Evolutionary conservation across 2,329 filamentous ascomycete species (phyloP).

Genomic region (Fusarium xylarioides): DNA sequence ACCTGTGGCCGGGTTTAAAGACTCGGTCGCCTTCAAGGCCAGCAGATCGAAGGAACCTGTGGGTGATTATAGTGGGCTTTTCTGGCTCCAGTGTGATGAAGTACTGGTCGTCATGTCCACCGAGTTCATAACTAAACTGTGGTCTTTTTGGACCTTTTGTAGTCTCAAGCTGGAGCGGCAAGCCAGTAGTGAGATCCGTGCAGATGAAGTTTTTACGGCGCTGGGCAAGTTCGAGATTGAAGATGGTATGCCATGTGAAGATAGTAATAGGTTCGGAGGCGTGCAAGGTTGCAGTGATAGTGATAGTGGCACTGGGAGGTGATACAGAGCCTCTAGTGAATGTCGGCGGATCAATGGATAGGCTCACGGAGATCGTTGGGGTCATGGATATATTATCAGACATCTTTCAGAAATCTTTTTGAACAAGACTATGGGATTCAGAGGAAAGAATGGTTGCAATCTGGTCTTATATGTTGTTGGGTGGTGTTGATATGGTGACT

Average conservation of each 20-base stretch:
- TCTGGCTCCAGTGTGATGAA: background rate
- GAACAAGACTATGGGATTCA: too few species aligned
- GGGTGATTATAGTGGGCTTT: accelerated
- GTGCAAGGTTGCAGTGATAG: background rate
- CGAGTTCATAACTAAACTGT: background rate
- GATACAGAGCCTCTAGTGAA: background rate
- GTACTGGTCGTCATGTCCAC: background rate
- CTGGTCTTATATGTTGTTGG: accelerated
- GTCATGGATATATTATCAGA: background rate
- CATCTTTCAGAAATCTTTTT: background rate
- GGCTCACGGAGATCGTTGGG: accelerated
- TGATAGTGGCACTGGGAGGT: background rate
- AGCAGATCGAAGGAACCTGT: background rate
- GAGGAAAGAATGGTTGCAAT: too few species aligned
- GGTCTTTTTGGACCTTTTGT: background rate
- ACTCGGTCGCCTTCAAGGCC: background rate
- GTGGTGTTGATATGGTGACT: background rate
- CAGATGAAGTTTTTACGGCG: background rate
- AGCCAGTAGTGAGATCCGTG: background rate
- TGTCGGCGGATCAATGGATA: background rate
- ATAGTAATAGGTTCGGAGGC: background rate
- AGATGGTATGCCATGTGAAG: background rate
- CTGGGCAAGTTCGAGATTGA: background rate
- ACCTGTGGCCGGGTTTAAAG: background rate
- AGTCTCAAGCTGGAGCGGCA: background rate